Conservation (phyloP, 768 basidiomycete species). For the Symmetrospora coprosmae region DNA sequence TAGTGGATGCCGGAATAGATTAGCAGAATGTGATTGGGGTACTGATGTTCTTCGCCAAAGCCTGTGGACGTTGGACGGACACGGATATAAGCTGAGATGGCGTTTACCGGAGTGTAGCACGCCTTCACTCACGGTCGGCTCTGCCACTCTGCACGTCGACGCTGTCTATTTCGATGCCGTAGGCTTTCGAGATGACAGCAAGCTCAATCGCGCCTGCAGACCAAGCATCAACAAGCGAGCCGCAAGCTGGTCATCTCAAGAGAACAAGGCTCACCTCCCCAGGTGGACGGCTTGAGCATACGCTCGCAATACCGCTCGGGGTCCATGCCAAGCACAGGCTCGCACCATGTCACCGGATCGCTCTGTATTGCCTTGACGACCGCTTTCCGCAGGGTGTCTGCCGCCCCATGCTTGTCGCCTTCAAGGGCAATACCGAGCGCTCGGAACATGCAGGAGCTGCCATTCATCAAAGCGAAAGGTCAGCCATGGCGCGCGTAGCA, state of each 20-base stretch:
- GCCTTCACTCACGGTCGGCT: conserved; percentile 9
- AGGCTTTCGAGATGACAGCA: conserved; percentile 5
- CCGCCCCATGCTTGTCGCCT: neutral
- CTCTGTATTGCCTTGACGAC: neutral
- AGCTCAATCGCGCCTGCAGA: conserved; percentile 19
- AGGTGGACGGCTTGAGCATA: neutral
- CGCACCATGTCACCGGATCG: conserved; percentile 16
- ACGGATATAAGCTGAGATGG: neutral
- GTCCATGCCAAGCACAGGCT: conserved; percentile 14
- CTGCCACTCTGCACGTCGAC: conserved; percentile 20
- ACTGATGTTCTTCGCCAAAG: conserved; percentile 11
- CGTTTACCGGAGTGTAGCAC: neutral
- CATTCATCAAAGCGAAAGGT: no score
- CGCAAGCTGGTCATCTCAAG: neutral
- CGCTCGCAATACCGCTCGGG: conserved; percentile 11
- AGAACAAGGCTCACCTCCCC: conserved; percentile 1
- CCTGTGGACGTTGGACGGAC: no score
- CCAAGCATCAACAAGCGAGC: neutral
- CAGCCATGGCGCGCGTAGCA: no score
- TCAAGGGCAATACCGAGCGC: conserved; percentile 15
- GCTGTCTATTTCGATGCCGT: conserved; percentile 10
- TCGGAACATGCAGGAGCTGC: conserved; percentile 19
- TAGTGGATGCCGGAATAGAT: conserved; percentile 44
- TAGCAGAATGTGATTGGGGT: neutral
- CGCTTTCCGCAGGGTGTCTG: neutral